These are phyloP conservation scores for Melampsora americana DNA, from an alignment of 1,284 basidiomycete species.

Conservation along the genomic window DNA sequence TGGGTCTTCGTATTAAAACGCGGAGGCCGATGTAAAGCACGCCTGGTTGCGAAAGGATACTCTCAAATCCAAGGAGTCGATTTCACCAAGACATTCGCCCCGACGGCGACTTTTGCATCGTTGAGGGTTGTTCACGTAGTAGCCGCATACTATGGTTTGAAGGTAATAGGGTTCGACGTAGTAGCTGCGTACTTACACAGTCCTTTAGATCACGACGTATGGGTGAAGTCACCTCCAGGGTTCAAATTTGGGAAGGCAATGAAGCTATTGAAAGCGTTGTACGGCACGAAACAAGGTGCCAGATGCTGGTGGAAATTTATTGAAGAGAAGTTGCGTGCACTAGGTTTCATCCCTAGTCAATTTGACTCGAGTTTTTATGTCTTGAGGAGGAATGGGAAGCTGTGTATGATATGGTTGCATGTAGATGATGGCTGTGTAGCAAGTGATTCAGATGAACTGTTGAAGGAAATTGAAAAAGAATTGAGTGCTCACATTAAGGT, in stretches of 20 bases:
- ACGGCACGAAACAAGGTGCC: too few relatives aligned
- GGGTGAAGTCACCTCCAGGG: too few relatives aligned
- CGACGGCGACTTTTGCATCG: not conserved
- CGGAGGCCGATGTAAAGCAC: not conserved
- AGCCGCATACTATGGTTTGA: conserved; percentile 3
- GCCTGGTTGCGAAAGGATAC: not conserved
- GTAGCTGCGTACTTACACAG: conserved; percentile 16
- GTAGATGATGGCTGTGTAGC: too few relatives aligned
- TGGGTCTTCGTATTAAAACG: conserved; percentile 12
- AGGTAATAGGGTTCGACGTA: not conserved
- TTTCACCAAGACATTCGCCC: conserved; percentile 2
- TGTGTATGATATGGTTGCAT: too few relatives aligned
- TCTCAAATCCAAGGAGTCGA: not conserved
- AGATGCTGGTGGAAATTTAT: too few relatives aligned
- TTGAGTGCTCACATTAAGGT: too few relatives aligned
- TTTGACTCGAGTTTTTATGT: not conserved
- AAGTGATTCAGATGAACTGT: too few relatives aligned
- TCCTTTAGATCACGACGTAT: too few relatives aligned
- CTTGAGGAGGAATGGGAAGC: too few relatives aligned
- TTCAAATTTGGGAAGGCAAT: too few relatives aligned
- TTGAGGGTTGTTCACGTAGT: not conserved
- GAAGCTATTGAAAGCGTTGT: too few relatives aligned
- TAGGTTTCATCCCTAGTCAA: not conserved
- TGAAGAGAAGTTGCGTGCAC: not conserved
- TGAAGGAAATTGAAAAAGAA: too few relatives aligned